Percentiles rank a stretch among this genome's conserved stretches.
Conservation (phyloP, 2,329 filamentous ascomycete species). For the Coleophoma cylindrospora region DNA sequence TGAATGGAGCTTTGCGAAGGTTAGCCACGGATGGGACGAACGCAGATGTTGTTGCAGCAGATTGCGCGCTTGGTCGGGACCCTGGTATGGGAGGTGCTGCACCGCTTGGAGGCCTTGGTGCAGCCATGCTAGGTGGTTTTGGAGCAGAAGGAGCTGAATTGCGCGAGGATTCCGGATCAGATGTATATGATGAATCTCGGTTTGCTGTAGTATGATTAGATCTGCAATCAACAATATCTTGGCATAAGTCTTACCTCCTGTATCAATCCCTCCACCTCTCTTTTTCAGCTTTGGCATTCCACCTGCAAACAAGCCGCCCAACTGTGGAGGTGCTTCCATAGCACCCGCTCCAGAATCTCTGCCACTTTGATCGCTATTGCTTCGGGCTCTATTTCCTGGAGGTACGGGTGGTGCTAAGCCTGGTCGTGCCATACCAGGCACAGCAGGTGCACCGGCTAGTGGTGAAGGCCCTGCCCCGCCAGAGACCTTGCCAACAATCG, state of each 20-base stretch:
- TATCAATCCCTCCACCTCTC: slow-evolving; percentile 73
- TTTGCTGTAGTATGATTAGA: slow-evolving; percentile 42
- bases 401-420: slow-evolving; percentile 70
- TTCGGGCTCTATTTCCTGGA: slow-evolving; percentile 63
- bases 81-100: slow-evolving; percentile 56
- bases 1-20: slow-evolving; percentile 51
- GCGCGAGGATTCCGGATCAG: slow-evolving; percentile 68
- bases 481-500: slow-evolving; percentile 54
- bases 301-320: slow-evolving; percentile 84
- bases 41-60: slow-evolving; percentile 40
- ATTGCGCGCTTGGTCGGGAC: slow-evolving; percentile 42
- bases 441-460: slow-evolving; percentile 71
- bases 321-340: slow-evolving; percentile 65
- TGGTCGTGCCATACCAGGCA: slow-evolving; percentile 60
- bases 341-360: slow-evolving; percentile 34
- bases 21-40: slow-evolving; percentile 51
- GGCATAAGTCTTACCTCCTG: slow-evolving; percentile 46
- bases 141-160: slow-evolving; percentile 56
- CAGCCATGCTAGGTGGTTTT: slow-evolving; percentile 46
- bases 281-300: slow-evolving; percentile 96
- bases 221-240: background rate
- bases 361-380: slow-evolving; percentile 72
- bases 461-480: slow-evolving; percentile 53
- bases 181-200: slow-evolving; percentile 67
- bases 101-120: slow-evolving; percentile 54